Evolutionary conservation across 2,329 filamentous ascomycete species (phyloP).

Genomic region (Diaporthe eres): DNA sequence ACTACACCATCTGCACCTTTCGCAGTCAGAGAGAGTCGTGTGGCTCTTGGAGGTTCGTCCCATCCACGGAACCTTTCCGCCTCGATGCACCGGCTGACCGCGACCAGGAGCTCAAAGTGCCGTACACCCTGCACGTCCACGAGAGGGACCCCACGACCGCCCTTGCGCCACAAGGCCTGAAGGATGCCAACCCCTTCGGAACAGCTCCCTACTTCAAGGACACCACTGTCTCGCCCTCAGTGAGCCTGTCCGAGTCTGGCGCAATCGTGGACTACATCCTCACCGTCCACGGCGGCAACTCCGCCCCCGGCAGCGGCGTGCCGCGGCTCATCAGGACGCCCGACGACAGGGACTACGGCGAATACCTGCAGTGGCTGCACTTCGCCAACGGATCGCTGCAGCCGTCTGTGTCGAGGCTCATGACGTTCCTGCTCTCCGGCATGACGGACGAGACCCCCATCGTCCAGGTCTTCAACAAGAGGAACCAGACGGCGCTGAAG

Average conservation of each 20-base stretch:
- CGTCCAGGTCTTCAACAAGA: slow-evolving; percentile 50
- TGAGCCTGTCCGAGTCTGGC: slow-evolving; percentile 67
- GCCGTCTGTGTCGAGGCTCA: slow-evolving; percentile 29
- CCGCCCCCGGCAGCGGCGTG: slow-evolving; percentile 6
- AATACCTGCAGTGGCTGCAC: slow-evolving; percentile 77
- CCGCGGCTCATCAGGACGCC: slow-evolving; percentile 57
- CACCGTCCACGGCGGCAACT: slow-evolving; percentile 46
- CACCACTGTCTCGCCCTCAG: slow-evolving; percentile 56
- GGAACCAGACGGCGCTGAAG: slow-evolving; percentile 49
- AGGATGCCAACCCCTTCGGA: slow-evolving; percentile 63
- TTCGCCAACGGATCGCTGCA: slow-evolving; percentile 60
- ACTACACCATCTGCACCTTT: slow-evolving; percentile 68
- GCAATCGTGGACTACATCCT: slow-evolving; percentile 75
- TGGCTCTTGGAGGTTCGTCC: slow-evolving; percentile 71
- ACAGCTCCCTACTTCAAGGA: slow-evolving; percentile 74
- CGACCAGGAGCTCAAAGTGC: slow-evolving; percentile 65
- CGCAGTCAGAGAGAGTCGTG: slow-evolving; percentile 74
- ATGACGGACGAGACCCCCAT: slow-evolving; percentile 41
- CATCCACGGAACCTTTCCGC: no score
- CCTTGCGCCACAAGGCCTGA: slow-evolving; percentile 55
- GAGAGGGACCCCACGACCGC: slow-evolving; percentile 48
- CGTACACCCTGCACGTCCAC: slow-evolving; percentile 58
- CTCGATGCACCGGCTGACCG: neutral
- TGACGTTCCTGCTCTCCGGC: slow-evolving; percentile 57
- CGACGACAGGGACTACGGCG: slow-evolving; percentile 65